These are phyloP conservation scores for Ophiostoma sp. DNA, from an alignment of 2,329 filamentous ascomycete species.

Conservation along the genomic window DNA sequence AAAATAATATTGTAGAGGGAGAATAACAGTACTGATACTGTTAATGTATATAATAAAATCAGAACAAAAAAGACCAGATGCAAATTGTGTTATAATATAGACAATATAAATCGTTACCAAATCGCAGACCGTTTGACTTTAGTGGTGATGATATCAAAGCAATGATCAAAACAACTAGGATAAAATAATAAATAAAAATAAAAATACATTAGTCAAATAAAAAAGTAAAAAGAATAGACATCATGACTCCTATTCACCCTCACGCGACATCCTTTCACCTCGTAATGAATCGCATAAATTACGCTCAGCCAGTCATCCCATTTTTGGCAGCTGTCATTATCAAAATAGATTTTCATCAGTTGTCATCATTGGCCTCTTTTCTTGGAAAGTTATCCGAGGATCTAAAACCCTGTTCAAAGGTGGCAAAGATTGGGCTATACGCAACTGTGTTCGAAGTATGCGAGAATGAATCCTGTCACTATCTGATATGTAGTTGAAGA, in stretches of 20 bases:
- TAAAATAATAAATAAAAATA: no score
- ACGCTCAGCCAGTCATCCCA: neutral
- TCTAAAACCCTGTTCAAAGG: neutral
- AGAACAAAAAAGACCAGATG: no score
- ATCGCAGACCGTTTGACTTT: no score
- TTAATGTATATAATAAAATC: no score
- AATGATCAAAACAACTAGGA: no score
- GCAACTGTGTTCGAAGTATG: neutral
- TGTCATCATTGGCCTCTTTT: neutral
- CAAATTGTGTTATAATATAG: no score
- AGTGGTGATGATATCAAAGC: no score
- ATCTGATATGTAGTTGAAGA: neutral
- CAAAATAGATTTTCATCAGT: neutral
- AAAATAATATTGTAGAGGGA: neutral
- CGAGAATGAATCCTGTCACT: neutral
- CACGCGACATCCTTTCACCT: neutral
- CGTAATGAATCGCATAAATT: neutral
- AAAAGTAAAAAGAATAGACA: no score
- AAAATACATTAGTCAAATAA: no score
- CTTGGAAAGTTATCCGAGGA: neutral
- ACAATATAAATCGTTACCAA: no score
- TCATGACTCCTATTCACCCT: no score
- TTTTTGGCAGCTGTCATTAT: neutral
- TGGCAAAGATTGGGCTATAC: neutral
- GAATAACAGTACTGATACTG: no score